Evolutionary conservation across 345 rosid genomes (phyloP).

Genomic region (Populus tremula): DNA sequence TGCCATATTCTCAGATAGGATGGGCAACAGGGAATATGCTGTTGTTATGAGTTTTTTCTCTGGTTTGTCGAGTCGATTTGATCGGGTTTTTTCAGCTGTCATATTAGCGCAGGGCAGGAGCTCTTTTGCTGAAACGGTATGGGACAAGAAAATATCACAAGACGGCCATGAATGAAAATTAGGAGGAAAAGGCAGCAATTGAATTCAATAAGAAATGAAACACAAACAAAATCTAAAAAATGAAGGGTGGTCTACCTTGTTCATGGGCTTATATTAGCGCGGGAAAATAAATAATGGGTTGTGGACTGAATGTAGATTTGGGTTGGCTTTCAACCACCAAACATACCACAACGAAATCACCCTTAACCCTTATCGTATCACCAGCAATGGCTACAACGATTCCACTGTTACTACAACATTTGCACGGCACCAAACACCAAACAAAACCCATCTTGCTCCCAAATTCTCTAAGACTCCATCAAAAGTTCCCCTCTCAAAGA

Average conservation of each 20-base stretch:
- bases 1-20: too few relatives aligned
- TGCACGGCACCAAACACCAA: slow-evolving; percentile 6
- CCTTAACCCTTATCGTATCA: too few relatives aligned
- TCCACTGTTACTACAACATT: slow-evolving; percentile 2
- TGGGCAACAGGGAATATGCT: too few relatives aligned
- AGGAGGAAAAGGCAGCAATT: too few relatives aligned
- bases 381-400: slow-evolving; percentile 18
- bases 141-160: background rate
- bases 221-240: background rate
- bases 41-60: too few relatives aligned
- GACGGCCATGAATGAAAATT: background rate
- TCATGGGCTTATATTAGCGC: background rate
- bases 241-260: background rate
- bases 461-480: slow-evolving; percentile 1
- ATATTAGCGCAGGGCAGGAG: background rate
- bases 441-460: slow-evolving; percentile 17
- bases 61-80: background rate
- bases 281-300: too few relatives aligned
- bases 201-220: background rate
- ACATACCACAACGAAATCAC: too few relatives aligned
- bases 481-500: slow-evolving; percentile 24
- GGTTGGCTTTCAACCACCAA: too few relatives aligned
- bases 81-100: background rate
- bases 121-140: background rate
- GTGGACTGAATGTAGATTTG: too few relatives aligned